Conservation (phyloP, 176 grass and related monocot genomes). For the Bromus sterilis region DNA sequence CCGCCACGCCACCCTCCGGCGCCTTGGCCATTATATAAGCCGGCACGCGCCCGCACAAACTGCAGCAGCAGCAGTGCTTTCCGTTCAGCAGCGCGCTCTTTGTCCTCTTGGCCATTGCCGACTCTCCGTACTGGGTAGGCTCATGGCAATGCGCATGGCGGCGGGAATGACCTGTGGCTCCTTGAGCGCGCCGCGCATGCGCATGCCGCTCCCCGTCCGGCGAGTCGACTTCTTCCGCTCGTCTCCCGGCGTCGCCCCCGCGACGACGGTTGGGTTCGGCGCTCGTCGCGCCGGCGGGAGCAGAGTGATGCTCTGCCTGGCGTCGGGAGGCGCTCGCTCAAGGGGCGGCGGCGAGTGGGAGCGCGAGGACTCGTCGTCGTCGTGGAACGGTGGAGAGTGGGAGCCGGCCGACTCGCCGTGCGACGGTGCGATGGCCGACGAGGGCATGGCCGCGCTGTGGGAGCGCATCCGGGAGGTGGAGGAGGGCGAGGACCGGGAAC, state of each 20-base stretch:
- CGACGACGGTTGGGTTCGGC: neutral
- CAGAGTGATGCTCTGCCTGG: neutral
- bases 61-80: neutral
- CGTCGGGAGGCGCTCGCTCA: neutral
- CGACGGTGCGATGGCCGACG: slow-evolving; percentile 27
- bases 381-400: neutral
- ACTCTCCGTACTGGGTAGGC: neutral
- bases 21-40: neutral
- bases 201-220: neutral
- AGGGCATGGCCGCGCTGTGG: slow-evolving; percentile 60
- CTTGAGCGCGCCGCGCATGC: neutral
- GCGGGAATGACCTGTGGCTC: neutral
- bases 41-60: neutral
- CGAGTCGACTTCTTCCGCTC: neutral
- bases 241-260: neutral
- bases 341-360: neutral
- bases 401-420: neutral
- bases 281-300: neutral
- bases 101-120: too few species aligned
- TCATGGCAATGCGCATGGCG: neutral
- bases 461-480: slow-evolving; percentile 43
- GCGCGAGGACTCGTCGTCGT: neutral
- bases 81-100: neutral
- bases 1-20: neutral
- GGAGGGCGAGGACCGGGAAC: neutral